Percentiles rank a stretch among this genome's conserved stretches.
Evolutionary conservation across 768 basidiomycete genomes (phyloP).

Genomic region (Megacollybia marginata): DNA sequence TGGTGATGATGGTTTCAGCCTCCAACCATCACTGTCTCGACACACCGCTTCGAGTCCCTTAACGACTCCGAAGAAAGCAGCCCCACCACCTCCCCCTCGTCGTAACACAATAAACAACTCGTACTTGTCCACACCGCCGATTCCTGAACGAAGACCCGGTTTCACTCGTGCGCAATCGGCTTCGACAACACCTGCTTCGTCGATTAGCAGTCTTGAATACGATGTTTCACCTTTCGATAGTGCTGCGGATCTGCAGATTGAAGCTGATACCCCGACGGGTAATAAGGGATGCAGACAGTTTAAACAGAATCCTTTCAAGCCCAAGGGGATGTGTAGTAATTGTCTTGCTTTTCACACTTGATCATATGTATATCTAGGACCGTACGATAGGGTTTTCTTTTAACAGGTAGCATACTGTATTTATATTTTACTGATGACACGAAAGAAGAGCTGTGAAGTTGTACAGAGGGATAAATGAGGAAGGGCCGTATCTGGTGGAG

Average conservation of each 20-base stretch:
- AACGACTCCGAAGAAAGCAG: constrained; percentile 34
- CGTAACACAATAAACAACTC: constrained; percentile 25
- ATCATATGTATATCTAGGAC: neutral
- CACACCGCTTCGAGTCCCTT: neutral
- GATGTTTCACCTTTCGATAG: constrained; percentile 64
- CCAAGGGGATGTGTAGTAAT: constrained; percentile 56
- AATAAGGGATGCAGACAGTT: constrained; percentile 40
- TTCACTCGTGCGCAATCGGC: constrained; percentile 13
- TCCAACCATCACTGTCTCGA: constrained; percentile 1
- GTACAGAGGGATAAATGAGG: too few relatives aligned
- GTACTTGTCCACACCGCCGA: constrained; percentile 30
- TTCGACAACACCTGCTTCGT: constrained; percentile 24
- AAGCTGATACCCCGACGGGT: constrained; percentile 4
- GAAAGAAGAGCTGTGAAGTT: too few relatives aligned
- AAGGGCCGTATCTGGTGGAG: too few relatives aligned
- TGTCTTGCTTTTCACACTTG: constrained; percentile 31
- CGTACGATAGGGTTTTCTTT: too few relatives aligned
- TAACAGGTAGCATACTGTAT: too few relatives aligned
- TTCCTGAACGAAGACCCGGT: constrained; percentile 36
- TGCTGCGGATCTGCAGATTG: constrained; percentile 34
- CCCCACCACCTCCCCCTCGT: constrained; percentile 64
- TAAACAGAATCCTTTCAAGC: constrained; percentile 62
- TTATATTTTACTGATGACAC: too few relatives aligned
- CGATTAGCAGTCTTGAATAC: constrained; percentile 26
- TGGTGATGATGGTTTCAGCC: neutral